A percentile compares a stretch with the other conserved stretches of the same genome.
phyloP scores from a whole-genome alignment of 169 alveolate genomes.

The Condylostoma magnum region DNA sequence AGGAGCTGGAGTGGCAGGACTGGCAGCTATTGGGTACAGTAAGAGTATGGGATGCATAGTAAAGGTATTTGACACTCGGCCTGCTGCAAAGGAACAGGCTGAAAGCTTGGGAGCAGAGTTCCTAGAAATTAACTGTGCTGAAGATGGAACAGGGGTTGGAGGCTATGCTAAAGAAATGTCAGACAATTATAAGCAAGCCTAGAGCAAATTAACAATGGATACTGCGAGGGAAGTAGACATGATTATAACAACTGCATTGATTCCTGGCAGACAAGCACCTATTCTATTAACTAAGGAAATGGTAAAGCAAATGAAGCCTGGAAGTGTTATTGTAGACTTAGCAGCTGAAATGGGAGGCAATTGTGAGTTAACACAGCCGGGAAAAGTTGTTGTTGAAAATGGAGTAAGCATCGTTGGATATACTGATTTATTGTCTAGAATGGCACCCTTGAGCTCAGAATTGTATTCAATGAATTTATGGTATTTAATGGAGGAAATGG shows the following conservation, averaged over 20 bases:
- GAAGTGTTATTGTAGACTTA: conserved; percentile 88
- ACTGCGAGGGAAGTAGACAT: conserved; percentile 85
- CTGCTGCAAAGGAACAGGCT: conserved; percentile 77
- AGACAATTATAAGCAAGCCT: conserved; percentile 47
- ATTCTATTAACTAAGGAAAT: conserved; percentile 79
- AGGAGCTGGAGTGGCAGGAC: conserved; percentile 97
- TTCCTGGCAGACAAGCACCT: conserved; percentile 92
- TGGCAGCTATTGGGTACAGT: conserved; percentile 93
- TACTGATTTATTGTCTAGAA: conserved; percentile 82
- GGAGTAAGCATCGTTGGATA: conserved; percentile 88
- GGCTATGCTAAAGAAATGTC: conserved; percentile 84
- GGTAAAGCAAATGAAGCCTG: conserved; percentile 83
- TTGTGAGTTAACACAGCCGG: conserved; percentile 78
- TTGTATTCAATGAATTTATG: conserved; percentile 78
- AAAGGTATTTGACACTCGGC: conserved; percentile 80
- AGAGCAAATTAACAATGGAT: background rate
- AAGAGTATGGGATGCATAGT: conserved; percentile 87
- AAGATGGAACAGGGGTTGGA: conserved; percentile 64
- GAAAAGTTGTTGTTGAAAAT: conserved; percentile 53
- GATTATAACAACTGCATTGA: conserved; percentile 89
- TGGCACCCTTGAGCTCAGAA: conserved; percentile 84
- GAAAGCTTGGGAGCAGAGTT: conserved; percentile 77
- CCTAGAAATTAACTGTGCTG: conserved; percentile 62
- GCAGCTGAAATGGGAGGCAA: conserved; percentile 91
- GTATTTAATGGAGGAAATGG: conserved; percentile 72